These are phyloP conservation scores for Diaporthe sp. DNA, from an alignment of 2,329 filamentous ascomycete genomes.

Conservation along the genomic window DNA sequence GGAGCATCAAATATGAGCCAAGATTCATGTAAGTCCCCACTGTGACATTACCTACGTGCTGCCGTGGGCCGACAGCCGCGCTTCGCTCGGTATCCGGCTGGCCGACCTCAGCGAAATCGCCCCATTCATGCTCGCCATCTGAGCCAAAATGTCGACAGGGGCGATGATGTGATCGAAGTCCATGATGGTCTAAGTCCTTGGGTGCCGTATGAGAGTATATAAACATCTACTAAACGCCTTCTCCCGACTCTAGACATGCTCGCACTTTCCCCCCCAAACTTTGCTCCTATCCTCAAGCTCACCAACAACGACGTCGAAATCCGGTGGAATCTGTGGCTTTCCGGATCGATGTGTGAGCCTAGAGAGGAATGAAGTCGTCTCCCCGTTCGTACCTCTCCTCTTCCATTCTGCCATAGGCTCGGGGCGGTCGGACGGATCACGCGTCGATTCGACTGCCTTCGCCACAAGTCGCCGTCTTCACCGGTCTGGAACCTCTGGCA, in stretches of 20 bases:
- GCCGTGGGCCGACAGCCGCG: conserved; percentile 20
- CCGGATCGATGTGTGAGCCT: too few species aligned
- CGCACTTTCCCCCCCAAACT: not conserved
- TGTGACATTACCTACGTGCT: not conserved
- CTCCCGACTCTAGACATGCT: not conserved
- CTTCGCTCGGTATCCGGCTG: not conserved
- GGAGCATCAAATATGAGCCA: conserved; percentile 4
- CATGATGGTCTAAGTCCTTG: not conserved
- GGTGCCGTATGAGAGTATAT: not conserved
- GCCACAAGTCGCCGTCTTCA: conserved; percentile 26
- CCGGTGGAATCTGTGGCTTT: not conserved
- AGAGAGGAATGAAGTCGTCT: not conserved
- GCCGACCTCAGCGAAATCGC: not conserved
- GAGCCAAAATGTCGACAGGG: conserved; percentile 9
- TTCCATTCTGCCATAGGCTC: not conserved
- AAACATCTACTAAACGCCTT: not conserved
- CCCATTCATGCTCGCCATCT: not conserved
- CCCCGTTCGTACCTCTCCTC: not conserved
- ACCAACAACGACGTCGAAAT: not conserved
- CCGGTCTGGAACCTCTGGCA: not conserved
- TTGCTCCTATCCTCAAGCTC: not conserved
- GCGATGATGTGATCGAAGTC: conserved; percentile 4
- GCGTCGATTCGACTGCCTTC: not conserved
- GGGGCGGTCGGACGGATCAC: not conserved
- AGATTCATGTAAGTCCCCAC: conserved; percentile 16